Base-by-base conservation (phyloP, 2,329 filamentous ascomycete genomes). In the Arthrinium phaeospermum region DNA sequence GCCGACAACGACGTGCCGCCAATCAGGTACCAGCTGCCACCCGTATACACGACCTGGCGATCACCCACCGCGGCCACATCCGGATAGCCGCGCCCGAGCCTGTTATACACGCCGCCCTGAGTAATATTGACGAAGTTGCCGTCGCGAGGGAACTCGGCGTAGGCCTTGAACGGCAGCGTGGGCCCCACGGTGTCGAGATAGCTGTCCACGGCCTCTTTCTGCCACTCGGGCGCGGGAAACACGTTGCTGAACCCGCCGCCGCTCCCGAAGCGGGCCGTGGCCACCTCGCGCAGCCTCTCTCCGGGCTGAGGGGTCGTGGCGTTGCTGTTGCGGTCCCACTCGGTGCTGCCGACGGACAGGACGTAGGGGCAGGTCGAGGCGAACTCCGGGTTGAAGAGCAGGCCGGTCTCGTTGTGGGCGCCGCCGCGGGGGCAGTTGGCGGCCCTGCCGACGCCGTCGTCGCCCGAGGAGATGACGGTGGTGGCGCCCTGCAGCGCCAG, bases 41-140 rank as follows among this genome's bases (percentile, higher is more conserved):
- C 75, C 3, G 77, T 69, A 3, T 79, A 70, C 44, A 82, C 79
- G 41, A 76, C 79, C 72, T 79, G 80, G 2, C 77, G 79, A 41
- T 78, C 77, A 5, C 79, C 80, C 45, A 93, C 89, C 22, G 89
- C 89, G 1, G 90, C 82, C 19, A 92, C 84, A 76, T 93, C 91
- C 0, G 91, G 90, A 73, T 90, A 89, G 0, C 82, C 91, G 72
- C 91, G 86, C 0, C 91, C 91, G 0, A 73, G 51, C 10, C 75
- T 78, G 76, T 87, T 85, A 77, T 86, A 87, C 51, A 75, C 79
- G 72, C 79, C 85, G 19, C 86, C 86, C 41, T 82, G 84, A 73
- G 77, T 77, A 74, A 89, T 78, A 46, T 83, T 80, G 70, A 72
- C 72, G 78, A 81, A 79, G 82, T 86, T 72, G 34, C 70, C 72